phyloP scores from a whole-genome alignment of 805 yeast genomes.

The Barnettozyma vustinii region DNA sequence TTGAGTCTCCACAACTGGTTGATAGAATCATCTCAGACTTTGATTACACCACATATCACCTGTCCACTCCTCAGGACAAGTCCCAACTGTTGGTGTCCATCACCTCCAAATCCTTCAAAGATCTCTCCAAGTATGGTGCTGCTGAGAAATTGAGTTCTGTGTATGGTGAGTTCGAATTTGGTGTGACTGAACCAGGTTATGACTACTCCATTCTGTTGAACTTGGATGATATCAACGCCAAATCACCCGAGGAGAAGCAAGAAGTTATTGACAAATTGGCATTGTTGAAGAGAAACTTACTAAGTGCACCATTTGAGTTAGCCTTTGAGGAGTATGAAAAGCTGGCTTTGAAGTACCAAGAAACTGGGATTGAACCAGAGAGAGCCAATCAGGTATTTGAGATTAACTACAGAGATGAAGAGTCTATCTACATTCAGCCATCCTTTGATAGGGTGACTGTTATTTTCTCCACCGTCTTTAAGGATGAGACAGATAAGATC shows the following conservation, averaged over 20 bases:
- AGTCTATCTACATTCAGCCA: constrained; percentile 85
- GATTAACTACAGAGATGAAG: constrained; percentile 88
- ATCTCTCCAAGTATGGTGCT: constrained; percentile 64
- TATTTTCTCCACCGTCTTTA: constrained; percentile 87
- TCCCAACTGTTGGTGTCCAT: constrained; percentile 60
- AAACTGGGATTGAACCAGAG: constrained; percentile 26
- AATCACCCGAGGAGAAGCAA: constrained; percentile 42
- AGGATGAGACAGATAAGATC: constrained; percentile 93
- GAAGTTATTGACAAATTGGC: constrained; percentile 61
- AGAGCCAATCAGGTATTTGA: constrained; percentile 21
- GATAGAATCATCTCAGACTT: constrained; percentile 93
- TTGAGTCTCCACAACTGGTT: constrained; percentile 48
- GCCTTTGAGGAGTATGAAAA: constrained; percentile 79
- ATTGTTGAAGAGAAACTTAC: constrained; percentile 73
- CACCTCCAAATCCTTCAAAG: constrained; percentile 72
- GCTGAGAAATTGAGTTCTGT: constrained; percentile 44
- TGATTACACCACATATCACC: constrained; percentile 91
- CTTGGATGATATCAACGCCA: constrained; percentile 34
- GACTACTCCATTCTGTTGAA: constrained; percentile 74
- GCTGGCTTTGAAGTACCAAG: constrained; percentile 33
- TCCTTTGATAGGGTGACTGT: constrained; percentile 96
- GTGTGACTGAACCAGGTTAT: constrained; percentile 63
- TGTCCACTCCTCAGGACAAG: constrained; percentile 81
- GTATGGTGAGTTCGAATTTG: constrained; percentile 40
- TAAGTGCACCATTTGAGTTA: constrained; percentile 88